Evolutionary conservation across 768 basidiomycete species (phyloP), one percentile per base, ranked within the genome.

Genomic region (Russula sp.): DNA sequence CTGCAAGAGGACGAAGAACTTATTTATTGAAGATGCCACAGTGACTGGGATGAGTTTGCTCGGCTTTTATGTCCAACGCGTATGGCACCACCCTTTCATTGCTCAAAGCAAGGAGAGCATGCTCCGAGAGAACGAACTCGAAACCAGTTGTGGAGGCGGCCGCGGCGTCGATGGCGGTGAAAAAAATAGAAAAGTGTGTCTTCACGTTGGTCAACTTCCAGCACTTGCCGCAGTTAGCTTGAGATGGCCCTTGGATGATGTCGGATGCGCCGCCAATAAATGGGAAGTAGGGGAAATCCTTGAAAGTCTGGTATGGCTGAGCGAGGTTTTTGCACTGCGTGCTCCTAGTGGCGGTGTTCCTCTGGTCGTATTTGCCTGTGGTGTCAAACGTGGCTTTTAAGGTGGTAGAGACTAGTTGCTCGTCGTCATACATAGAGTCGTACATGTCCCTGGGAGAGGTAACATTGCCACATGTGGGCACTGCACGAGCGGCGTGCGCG

Each of bases 101-200:
- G n/a, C n/a, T n/a, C n/a, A n/a, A n/a, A n/a, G n/a, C n/a, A n/a
- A n/a, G n/a, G n/a, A n/a, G n/a, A n/a, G n/a, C n/a, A n/a, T n/a
- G n/a, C n/a, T n/a, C n/a, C n/a, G n/a, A n/a, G n/a, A n/a, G n/a
- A n/a, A n/a, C n/a, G n/a, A n/a, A n/a, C n/a, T n/a, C n/a, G n/a
- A n/a, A n/a, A n/a, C n/a, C n/a, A n/a, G n/a, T n/a, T n/a, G n/a
- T n/a, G n/a, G n/a, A n/a, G n/a, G n/a, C n/a, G n/a, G n/a, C n/a
- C n/a, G n/a, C n/a, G n/a, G n/a, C n/a, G 69, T 88, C 84, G 24
- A 89, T 75, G 1, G 80, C 85, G 2, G 82, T 72, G 14, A 87
- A 71, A 46, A 76, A 78, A 71, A 86, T 76, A 57, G 70, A 79
- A 58, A 63, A 77, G 30, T 68, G 69, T 1, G 59, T 67, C 3